phyloP scores from a whole-genome alignment of 2,329 filamentous ascomycete genomes.

The Thermochaetoides dissita region DNA sequence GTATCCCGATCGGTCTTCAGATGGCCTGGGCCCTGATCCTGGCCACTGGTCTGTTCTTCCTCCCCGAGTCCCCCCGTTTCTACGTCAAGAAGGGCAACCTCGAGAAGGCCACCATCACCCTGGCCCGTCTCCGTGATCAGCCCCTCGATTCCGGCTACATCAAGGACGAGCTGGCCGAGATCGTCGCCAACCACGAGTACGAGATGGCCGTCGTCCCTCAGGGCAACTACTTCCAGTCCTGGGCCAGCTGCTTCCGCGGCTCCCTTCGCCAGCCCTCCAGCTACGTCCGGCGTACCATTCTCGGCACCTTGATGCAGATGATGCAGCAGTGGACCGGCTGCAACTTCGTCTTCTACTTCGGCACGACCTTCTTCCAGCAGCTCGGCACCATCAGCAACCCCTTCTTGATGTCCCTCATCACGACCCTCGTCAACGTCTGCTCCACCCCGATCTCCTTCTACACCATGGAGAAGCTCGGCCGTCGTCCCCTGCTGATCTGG shows the following conservation, averaged over 20 bases:
- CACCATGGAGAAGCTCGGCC: constrained; percentile 54
- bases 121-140: constrained; percentile 51
- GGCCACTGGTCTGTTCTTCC: constrained; percentile 22
- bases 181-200: constrained; percentile 59
- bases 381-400: constrained; percentile 50
- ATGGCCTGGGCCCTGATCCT: constrained; percentile 34
- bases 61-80: constrained; percentile 58
- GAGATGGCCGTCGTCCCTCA: constrained; percentile 46
- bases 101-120: constrained; percentile 41
- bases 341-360: constrained; percentile 64
- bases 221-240: constrained; percentile 40
- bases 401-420: constrained; percentile 60
- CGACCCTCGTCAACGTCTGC: constrained; percentile 58
- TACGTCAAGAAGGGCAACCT: constrained; percentile 53
- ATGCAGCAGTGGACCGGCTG: constrained; percentile 49
- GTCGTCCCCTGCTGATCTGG: constrained; percentile 53
- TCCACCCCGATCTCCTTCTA: constrained; percentile 62
- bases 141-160: constrained; percentile 49
- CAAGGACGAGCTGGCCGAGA: constrained; percentile 56
- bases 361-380: constrained; percentile 55
- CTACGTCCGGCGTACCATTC: constrained; percentile 42
- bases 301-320: constrained; percentile 43
- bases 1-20: constrained; percentile 57
- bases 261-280: constrained; percentile 39
- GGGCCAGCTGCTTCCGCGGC: constrained; percentile 43